These are phyloP conservation scores for Solanum etuberosum DNA, from an alignment of 257 asterid genomes.

Conservation along the genomic window DNA sequence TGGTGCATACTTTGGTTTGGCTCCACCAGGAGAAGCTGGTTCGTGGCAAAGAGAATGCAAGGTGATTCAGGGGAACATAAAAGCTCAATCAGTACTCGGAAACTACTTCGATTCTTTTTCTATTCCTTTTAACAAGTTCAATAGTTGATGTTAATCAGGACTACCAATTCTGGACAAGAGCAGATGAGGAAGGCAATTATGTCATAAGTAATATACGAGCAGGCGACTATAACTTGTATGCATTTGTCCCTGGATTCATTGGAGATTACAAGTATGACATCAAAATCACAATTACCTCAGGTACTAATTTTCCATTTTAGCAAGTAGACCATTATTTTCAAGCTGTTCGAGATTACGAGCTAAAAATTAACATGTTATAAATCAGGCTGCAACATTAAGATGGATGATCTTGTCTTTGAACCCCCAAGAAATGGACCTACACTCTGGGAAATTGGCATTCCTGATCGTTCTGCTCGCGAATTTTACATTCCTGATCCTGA, in stretches of 20 bases:
- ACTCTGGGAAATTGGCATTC: constrained; percentile 72
- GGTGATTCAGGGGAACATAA: constrained; percentile 17
- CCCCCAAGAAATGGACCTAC: constrained; percentile 75
- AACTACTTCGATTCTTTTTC: not conserved
- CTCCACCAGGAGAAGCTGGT: constrained; percentile 54
- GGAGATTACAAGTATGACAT: constrained; percentile 47
- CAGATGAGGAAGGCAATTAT: constrained; percentile 43
- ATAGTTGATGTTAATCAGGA: constrained; percentile 22
- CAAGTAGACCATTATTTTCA: not conserved
- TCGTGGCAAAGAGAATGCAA: constrained; percentile 77
- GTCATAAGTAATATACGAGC: constrained; percentile 28
- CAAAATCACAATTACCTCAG: constrained; percentile 34
- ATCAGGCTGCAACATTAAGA: constrained; percentile 33
- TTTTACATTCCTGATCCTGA: constrained; percentile 65
- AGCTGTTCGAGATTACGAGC: not conserved
- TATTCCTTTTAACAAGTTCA: not conserved
- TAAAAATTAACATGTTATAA: not conserved
- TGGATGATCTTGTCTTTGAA: constrained; percentile 39
- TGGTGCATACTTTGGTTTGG: constrained; percentile 56
- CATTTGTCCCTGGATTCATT: constrained; percentile 51
- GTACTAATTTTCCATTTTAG: not conserved
- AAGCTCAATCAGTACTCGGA: not conserved
- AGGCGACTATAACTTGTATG: constrained; percentile 57
- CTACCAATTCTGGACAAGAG: constrained; percentile 65
- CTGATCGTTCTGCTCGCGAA: constrained; percentile 66